Conservation (phyloP, 2,329 filamentous ascomycete species). For the Trichoderma brevicompactum region DNA sequence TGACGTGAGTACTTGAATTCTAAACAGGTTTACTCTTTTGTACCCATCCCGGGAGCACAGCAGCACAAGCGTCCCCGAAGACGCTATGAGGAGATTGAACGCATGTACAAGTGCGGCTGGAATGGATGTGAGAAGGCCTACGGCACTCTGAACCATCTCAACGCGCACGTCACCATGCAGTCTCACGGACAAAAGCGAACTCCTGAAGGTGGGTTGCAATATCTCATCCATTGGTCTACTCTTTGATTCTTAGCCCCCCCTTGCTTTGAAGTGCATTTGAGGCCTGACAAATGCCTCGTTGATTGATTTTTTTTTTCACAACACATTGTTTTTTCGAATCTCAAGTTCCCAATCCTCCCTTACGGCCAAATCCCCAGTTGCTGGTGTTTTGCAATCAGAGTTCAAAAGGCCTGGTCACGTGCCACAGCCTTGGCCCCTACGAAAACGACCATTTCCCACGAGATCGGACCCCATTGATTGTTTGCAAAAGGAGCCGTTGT, state of each 20-base stretch:
- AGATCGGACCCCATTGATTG: no score
- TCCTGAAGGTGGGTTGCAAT: constrained; percentile 78
- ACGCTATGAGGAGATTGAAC: constrained; percentile 96
- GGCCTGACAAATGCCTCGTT: no score
- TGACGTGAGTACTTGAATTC: constrained; percentile 31
- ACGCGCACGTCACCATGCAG: constrained; percentile 99
- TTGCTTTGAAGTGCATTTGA: no score
- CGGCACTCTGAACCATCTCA: constrained; percentile 94
- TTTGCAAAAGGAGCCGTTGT: background rate
- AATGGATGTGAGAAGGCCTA: constrained; percentile 99
- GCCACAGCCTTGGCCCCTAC: no score
- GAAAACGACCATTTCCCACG: no score
- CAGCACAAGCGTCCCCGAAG: constrained; percentile 94
- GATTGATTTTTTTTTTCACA: background rate
- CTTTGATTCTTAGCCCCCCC: background rate
- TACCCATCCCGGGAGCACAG: constrained; percentile 93
- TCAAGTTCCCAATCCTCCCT: no score
- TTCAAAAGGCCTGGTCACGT: no score
- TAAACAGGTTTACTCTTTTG: constrained; percentile 92
- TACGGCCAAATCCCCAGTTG: no score
- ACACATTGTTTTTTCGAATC: no score
- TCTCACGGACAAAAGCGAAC: constrained; percentile 93
- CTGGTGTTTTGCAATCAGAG: no score
- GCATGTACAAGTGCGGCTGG: constrained; percentile 99
- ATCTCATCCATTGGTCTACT: background rate